Base-by-base conservation (phyloP, 257 asterid genomes). In the Solanum chiquidenum region DNA sequence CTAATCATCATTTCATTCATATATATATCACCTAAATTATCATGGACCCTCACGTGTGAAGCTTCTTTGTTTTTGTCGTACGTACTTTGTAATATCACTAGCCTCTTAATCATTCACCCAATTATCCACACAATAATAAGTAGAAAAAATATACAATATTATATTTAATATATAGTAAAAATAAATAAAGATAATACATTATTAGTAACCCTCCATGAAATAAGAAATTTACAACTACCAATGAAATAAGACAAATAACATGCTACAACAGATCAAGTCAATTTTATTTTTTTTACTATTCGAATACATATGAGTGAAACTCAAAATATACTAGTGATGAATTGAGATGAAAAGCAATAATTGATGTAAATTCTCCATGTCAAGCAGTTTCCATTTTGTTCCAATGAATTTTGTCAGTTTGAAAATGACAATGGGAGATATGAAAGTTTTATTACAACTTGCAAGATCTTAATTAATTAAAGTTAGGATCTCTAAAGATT, bases 331-430 rank as follows among this genome's bases (percentile, higher is more conserved):
- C 40, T 20, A 35, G 58, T 12, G 34, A 23, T 38, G 83, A 37
- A 21, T 2, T 11, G 25, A 4, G 3, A 75, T 37, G 12, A 76
- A n/a, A n/a, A 76, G 2, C 58, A 76, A n/a, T 40, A 76, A 25
- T n/a, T 76, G 23, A 38, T 76, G 55, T 23, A 55, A 38, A 83
- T 87, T 83, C 87, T 72, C 73, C 86, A 20, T n/a, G 46, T 89
- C 91, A 21, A 90, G 90, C 89, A 84, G 79, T 85, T 92, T 91
- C 91, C 84, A 88, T 90, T 88, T 76, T 83, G 46, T 33, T 49
- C 46, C 46, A 74, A 29, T 55, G 25, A 58, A 62, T 62, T 86
- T 74, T 14, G 13, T 33, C 25, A 49, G 49, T 18, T 1, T 88
- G 90, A 91, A 83, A 69, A 55, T 58, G 93, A 90, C 91, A 69